phyloP scores from a whole-genome alignment of 1,284 basidiomycete genomes.

The Naganishia liquefaciens region DNA sequence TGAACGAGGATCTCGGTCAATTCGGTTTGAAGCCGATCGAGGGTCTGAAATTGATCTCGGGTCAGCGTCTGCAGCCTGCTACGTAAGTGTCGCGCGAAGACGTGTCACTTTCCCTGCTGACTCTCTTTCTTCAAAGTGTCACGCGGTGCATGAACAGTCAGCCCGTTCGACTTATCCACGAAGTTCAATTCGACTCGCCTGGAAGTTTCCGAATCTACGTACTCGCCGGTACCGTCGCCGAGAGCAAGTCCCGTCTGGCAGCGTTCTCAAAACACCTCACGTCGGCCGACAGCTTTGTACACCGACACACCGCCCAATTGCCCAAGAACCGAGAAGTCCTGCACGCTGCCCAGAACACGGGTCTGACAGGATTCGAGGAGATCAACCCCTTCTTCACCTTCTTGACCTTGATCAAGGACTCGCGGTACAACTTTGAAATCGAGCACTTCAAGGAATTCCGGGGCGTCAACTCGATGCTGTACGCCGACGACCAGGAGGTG shows the following conservation, averaged over 20 bases:
- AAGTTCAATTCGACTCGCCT: slow-evolving; percentile 64
- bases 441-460: slow-evolving; percentile 38
- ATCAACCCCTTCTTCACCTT: slow-evolving; percentile 49
- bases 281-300: slow-evolving; percentile 39
- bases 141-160: slow-evolving; percentile 65
- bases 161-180: slow-evolving; percentile 68
- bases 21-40: slow-evolving; percentile 30
- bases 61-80: slow-evolving; percentile 32
- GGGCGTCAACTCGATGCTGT: slow-evolving; percentile 55
- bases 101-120: background rate
- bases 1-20: slow-evolving; percentile 32
- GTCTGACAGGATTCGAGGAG: slow-evolving; percentile 43
- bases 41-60: slow-evolving; percentile 28
- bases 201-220: slow-evolving; percentile 67
- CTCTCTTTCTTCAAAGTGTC: slow-evolving; percentile 55
- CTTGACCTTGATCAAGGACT: slow-evolving; percentile 43
- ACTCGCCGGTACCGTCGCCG: slow-evolving; percentile 62
- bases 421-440: slow-evolving; percentile 45
- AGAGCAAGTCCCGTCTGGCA: slow-evolving; percentile 37
- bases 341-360: slow-evolving; percentile 38
- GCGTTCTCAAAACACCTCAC: slow-evolving; percentile 36
- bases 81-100: slow-evolving; percentile 13
- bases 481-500: slow-evolving; percentile 58
- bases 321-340: slow-evolving; percentile 32
- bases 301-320: slow-evolving; percentile 34